Evolutionary conservation across 139 green algal genomes (phyloP).

Genomic region (Chlamydomonas incerta): DNA sequence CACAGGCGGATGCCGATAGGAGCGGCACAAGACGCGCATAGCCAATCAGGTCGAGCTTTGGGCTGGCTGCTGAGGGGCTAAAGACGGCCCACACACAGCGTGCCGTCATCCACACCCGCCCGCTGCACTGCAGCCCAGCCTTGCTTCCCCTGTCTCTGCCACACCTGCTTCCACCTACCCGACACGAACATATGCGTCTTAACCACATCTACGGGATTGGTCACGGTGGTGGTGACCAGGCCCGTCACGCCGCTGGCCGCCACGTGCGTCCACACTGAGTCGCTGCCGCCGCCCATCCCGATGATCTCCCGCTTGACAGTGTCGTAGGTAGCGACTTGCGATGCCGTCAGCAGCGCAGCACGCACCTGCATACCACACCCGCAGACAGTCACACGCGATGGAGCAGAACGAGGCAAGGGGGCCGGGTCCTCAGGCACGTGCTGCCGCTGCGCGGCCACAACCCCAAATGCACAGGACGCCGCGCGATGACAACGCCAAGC

Average conservation of each 20-base stretch:
- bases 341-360: slow-evolving; percentile 61
- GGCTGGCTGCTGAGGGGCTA: too few species aligned
- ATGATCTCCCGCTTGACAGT: slow-evolving; percentile 62
- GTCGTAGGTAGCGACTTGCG: slow-evolving; percentile 75
- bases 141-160: too few species aligned
- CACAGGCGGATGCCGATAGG: neutral
- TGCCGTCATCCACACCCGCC: too few species aligned
- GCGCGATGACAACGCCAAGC: too few species aligned
- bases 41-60: too few species aligned
- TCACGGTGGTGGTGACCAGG: slow-evolving; percentile 76
- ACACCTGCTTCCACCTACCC: neutral
- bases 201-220: slow-evolving; percentile 80
- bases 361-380: slow-evolving; percentile 33
- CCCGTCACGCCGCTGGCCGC: slow-evolving; percentile 66
- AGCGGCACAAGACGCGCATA: neutral
- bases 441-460: too few species aligned
- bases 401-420: too few species aligned
- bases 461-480: too few species aligned
- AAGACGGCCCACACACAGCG: neutral
- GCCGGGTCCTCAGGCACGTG: too few species aligned
- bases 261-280: slow-evolving; percentile 58
- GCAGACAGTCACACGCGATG: too few species aligned
- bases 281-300: slow-evolving; percentile 44
- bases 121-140: too few species aligned
- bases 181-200: slow-evolving; percentile 75